Evolutionary conservation across 495 filamentous ascomycete species (phyloP), one percentile per base, ranked within the genome.

Genomic region (Venustampulla echinocandica): DNA sequence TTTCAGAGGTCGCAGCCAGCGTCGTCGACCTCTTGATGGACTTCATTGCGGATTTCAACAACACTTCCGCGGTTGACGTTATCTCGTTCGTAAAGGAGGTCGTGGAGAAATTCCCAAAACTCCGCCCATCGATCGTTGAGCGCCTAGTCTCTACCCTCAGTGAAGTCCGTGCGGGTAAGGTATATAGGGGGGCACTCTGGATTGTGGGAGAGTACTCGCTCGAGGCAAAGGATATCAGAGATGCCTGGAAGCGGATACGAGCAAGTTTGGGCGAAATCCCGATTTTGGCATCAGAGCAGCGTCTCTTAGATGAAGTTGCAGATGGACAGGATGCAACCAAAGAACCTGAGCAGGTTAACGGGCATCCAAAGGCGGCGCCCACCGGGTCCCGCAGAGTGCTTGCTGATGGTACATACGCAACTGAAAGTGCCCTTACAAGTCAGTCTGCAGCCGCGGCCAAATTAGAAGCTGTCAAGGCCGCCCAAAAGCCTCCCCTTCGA

Each of bases 71-170:
- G 1, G 87, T 99, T 21, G 93, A 99, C 67, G 90, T 99, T 10
- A 96, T 99, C 57, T 84, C 85, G 15, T 99, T 99, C 53, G 90
- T 97, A 37, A 99, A 99, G 65, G 93, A 99, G 60, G 93, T 99
- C 5, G 93, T 96, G 3, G 93, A 99, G 69, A 95, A 92, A 61
- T 99, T 96, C 73, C 90, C 93, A 15, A 79, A 87, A 47, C 74
- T 99, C 39, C 81, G 93, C 33, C 73, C 79, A 14, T 81, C 86
- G 1, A 95, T 99, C 55, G 80, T 97, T 4, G 77, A 85, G 51
- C 81, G 90, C 35, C 71, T 99, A 30, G 92, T 97, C 11, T 82
- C 85, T 0, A 97, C 92, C 19, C 69, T 99, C 55, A 85, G 79
- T 58, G 92, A 97, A 63, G 93, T 97, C 18, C 81, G 93, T 27